Evolutionary conservation across 2,329 filamentous ascomycete genomes (phyloP).

Genomic region (Beauveria sp.): DNA sequence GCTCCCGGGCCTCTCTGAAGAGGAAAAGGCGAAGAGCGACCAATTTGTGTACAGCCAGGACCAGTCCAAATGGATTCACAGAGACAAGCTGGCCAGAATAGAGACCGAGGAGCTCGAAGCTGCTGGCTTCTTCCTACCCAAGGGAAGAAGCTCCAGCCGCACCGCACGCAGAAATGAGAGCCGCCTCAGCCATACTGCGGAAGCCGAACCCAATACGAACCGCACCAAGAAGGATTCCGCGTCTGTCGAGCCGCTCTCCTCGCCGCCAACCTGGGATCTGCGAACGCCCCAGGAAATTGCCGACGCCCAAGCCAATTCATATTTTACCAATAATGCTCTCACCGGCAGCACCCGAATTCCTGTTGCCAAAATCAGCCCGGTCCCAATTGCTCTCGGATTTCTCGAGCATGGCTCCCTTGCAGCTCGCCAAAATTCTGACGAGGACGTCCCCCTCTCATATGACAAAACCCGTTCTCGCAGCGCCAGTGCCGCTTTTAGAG

Average conservation of each 20-base stretch:
- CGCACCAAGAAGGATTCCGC: constrained; percentile 40
- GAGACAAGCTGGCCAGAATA: constrained; percentile 75
- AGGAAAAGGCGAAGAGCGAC: constrained; percentile 21
- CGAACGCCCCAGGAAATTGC: constrained; percentile 72
- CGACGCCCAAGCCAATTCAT: constrained; percentile 44
- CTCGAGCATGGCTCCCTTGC: constrained; percentile 67
- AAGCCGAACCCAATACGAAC: constrained; percentile 22
- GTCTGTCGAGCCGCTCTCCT: constrained; percentile 29
- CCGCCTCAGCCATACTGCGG: constrained; percentile 26
- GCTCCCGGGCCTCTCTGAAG: constrained; percentile 16
- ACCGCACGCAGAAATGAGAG: constrained; percentile 29
- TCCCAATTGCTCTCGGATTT: constrained; percentile 63
- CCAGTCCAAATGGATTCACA: constrained; percentile 74
- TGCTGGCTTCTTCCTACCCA: constrained; percentile 59
- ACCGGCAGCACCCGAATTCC: constrained; percentile 77
- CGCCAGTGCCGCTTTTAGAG: constrained; percentile 49
- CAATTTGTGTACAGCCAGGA: constrained; percentile 37
- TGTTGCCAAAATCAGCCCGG: constrained; percentile 70
- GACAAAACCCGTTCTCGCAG: constrained; percentile 62
- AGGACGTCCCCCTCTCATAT: constrained; percentile 53
- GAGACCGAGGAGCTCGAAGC: constrained; percentile 75
- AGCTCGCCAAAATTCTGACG: constrained; percentile 47
- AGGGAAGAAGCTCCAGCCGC: constrained; percentile 45
- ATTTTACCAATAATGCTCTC: constrained; percentile 43
- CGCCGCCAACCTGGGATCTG: constrained; percentile 58